A percentile compares a stretch with the other conserved stretches of the same genome.
Conservation (phyloP, 306 rosid species). For the Amphicarpaea edgeworthii region DNA sequence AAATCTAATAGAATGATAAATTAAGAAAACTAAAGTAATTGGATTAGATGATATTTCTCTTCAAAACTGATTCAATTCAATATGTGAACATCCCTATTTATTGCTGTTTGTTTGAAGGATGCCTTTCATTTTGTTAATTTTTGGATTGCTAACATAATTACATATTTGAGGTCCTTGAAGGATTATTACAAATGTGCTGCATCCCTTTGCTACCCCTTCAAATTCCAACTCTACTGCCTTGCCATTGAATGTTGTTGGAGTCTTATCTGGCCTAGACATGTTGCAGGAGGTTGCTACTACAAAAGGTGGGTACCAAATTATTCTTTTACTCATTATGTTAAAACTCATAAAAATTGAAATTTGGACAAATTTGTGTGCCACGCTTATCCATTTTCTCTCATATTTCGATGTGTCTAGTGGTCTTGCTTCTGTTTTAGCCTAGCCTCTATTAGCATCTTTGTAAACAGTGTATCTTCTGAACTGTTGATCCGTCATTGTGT, state of each 20-base stretch:
- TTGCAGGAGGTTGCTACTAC: slow-evolving; percentile 83
- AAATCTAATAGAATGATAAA: not conserved
- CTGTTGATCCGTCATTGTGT: not conserved
- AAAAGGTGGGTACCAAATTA: slow-evolving; percentile 57
- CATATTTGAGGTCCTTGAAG: slow-evolving; percentile 63
- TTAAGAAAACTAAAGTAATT: not conserved
- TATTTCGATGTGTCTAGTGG: slow-evolving; percentile 10
- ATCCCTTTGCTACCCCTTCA: slow-evolving; percentile 63
- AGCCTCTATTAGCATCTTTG: slow-evolving; percentile 6
- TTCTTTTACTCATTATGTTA: slow-evolving; percentile 1
- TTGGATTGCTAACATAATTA: slow-evolving; percentile 34
- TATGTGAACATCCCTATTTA: not conserved
- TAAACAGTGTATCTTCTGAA: not conserved
- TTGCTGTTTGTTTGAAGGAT: slow-evolving; percentile 43
- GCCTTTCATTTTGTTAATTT: slow-evolving; percentile 3
- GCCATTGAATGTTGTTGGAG: slow-evolving; percentile 75
- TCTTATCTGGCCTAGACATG: slow-evolving; percentile 74
- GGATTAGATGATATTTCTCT: not conserved
- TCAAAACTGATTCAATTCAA: not conserved
- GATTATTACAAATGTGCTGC: slow-evolving; percentile 67
- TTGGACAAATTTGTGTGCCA: not conserved
- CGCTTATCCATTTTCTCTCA: not conserved
- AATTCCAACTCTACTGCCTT: slow-evolving; percentile 74
- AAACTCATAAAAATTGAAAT: slow-evolving; percentile 1
- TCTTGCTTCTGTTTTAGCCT: slow-evolving; percentile 24